Conservation (phyloP, 2,329 filamentous ascomycete species). For the Claviceps sorghi region DNA sequence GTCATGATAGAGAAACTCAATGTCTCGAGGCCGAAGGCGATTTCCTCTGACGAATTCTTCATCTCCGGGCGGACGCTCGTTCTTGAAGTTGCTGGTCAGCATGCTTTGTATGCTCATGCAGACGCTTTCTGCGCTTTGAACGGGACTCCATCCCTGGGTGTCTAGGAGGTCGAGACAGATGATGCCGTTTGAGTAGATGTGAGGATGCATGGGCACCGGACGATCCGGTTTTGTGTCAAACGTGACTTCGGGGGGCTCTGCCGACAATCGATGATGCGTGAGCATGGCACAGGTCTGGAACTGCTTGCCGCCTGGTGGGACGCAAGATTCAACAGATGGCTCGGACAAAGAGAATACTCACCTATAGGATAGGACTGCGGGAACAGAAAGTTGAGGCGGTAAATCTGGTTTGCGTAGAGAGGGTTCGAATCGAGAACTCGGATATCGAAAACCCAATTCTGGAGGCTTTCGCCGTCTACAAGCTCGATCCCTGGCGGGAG, state of each 20-base stretch:
- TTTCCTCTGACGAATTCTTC: conserved; percentile 78
- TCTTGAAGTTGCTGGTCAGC: conserved; percentile 86
- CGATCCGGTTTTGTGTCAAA: conserved; percentile 55
- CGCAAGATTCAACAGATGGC: not conserved
- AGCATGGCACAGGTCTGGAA: not conserved
- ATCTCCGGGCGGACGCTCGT: conserved; percentile 81
- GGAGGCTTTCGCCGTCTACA: conserved; percentile 59
- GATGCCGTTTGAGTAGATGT: conserved; percentile 97
- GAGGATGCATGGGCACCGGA: conserved; percentile 82
- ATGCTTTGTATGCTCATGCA: conserved; percentile 98
- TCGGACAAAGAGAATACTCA: conserved; percentile 43
- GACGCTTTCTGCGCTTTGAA: conserved; percentile 92
- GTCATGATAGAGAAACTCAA: conserved; percentile 90
- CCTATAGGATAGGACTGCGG: conserved; percentile 77
- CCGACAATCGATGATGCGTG: not conserved
- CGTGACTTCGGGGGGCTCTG: conserved; percentile 88
- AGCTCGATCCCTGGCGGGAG: conserved; percentile 61
- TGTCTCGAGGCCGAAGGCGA: conserved; percentile 66
- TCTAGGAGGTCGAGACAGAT: conserved; percentile 93
- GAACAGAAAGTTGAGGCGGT: conserved; percentile 79
- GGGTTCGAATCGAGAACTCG: conserved; percentile 81
- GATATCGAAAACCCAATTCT: conserved; percentile 85
- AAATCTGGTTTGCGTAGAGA: conserved; percentile 66
- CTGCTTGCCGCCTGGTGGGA: not conserved
- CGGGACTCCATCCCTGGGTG: conserved; percentile 80